Evolutionary conservation across 495 filamentous ascomycete genomes (phyloP), one percentile per base, ranked within the genome.

Genomic region (Penicillium coffeae): DNA sequence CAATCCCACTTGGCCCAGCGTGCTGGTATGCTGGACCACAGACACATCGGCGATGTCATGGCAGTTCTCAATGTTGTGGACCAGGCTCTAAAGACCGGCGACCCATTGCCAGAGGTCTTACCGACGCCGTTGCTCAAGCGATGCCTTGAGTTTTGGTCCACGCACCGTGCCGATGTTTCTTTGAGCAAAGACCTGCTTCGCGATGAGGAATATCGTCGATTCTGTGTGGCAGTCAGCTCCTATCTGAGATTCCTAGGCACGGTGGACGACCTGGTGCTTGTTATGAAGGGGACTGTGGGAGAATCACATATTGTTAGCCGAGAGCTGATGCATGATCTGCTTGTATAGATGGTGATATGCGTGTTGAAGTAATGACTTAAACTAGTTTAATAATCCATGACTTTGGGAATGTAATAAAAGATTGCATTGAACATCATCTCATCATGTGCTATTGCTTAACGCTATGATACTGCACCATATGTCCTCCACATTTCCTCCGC

Each of bases 191-290:
- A 70, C 1, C 38, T 64, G 20, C 54, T 71, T 2, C 56, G 64
- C 3, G 65, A 74, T 32, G 67, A 69, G 45, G 45, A 66, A 8
- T 72, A 72, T 33, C 67, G 70, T 10, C 47, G 54, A 15, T 74
- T 66, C 52, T 74, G 70, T 25, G 69, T 72, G 2, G 70, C 65
- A 8, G 27, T 72, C 25, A 70, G 56, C 22, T 57, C 66, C 7
- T 72, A 72, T 39, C 45, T 72, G 1, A 65, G 57, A 46, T 70
- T 74, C 44, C 34, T 74, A 19, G 58, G 51, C 9, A 48, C 56
- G 13, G 51, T 72, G 22, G 70, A 74, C 61, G 69, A 70, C 35
- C 33, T 74, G 47, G 67, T 72, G n/a, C 53, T 74, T 21, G 65
- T 70, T 8, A 52, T 72, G 42, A 74, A 74, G 55, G 69, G 63